A percentile compares a stretch with the other conserved stretches of the same genome.
These are phyloP conservation scores for Zoysia matrella DNA, from an alignment of 202 grass and related monocot species.

Conservation along the genomic window DNA sequence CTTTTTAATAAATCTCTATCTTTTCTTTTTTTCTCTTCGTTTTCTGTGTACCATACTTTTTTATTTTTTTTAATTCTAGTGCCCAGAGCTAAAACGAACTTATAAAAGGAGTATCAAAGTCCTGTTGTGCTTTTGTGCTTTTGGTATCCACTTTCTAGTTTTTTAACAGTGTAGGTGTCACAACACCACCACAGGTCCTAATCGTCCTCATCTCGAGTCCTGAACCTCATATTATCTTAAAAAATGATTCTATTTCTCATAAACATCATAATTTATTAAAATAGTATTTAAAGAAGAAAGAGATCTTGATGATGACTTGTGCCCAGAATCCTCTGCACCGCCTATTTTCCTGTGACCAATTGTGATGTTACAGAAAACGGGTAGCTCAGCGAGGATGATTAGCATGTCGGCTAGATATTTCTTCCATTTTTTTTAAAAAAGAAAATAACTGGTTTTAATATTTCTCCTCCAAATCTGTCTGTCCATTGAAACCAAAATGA, in stretches of 20 bases:
- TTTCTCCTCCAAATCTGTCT: not conserved
- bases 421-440: not conserved
- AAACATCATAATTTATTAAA: not conserved
- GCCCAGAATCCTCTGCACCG: not conserved
- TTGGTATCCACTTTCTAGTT: conserved; percentile 18
- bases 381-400: not conserved
- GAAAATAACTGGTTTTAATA: not conserved
- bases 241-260: not conserved
- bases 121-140: too few relatives aligned
- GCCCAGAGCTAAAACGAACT: too few relatives aligned
- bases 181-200: not conserved
- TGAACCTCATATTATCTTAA: not conserved
- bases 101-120: too few relatives aligned
- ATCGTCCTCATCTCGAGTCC: not conserved
- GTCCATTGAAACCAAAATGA: conserved; percentile 18
- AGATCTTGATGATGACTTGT: not conserved
- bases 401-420: not conserved
- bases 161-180: not conserved
- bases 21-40: too few relatives aligned
- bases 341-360: not conserved
- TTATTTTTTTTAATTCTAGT: too few relatives aligned
- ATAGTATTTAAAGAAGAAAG: not conserved
- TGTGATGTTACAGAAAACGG: not conserved
- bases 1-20: too few relatives aligned
- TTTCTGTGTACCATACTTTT: too few relatives aligned